phyloP scores from a whole-genome alignment of 2,329 filamentous ascomycete genomes.

The Hymenoscyphus infarciens region DNA sequence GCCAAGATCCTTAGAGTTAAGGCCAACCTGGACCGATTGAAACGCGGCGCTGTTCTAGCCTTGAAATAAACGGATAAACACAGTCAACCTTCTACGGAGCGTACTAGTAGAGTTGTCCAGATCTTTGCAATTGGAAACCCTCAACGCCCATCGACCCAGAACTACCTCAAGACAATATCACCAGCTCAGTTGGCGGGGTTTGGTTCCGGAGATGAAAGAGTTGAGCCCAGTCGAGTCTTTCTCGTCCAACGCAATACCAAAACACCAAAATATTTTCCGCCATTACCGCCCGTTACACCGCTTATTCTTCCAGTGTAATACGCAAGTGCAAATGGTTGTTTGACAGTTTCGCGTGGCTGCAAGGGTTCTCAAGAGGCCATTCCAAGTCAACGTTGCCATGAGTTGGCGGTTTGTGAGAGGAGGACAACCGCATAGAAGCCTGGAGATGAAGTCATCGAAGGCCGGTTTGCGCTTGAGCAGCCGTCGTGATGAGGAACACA shows the following conservation, averaged over 20 bases:
- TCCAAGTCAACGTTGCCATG: neutral
- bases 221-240: neutral
- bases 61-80: neutral
- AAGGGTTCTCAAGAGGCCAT: neutral
- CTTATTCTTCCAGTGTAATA: neutral
- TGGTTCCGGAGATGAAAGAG: neutral
- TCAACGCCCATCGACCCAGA: no score
- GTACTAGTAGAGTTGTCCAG: no score
- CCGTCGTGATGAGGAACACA: neutral
- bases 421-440: neutral
- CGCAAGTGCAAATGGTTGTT: neutral
- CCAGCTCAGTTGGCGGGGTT: neutral
- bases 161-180: no score
- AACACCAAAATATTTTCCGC: constrained; percentile 3
- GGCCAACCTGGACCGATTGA: neutral
- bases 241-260: constrained; percentile 1
- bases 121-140: neutral
- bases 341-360: constrained; percentile 2
- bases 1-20: neutral
- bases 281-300: neutral
- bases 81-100: no score
- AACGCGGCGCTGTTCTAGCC: neutral
- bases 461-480: neutral
- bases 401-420: neutral
- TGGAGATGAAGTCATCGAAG: constrained; percentile 1